Percentiles rank a stretch among this genome's conserved stretches.
Conservation (phyloP, 805 yeast species). For the Lipomyces orientalis region DNA sequence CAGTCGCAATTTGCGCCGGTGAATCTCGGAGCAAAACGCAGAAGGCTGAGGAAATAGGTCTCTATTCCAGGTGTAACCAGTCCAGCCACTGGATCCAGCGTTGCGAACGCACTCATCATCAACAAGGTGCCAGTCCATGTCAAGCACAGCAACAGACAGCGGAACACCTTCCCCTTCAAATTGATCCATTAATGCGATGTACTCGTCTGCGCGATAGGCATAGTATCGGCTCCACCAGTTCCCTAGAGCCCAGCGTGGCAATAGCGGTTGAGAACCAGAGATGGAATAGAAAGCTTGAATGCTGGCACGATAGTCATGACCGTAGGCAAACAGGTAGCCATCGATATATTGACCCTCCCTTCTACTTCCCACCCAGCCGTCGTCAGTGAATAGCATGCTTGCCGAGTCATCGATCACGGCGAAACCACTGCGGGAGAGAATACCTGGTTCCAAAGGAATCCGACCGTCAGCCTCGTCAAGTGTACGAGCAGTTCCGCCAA, state of each 20-base stretch:
- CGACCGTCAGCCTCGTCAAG: not conserved
- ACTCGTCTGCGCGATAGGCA: not conserved
- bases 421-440: not conserved
- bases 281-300: not conserved
- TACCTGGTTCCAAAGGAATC: not conserved
- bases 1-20: not conserved
- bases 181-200: not conserved
- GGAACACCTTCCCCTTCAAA: not conserved
- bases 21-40: not conserved
- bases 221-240: slow-evolving; percentile 4
- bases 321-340: not conserved
- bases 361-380: not conserved
- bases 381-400: not conserved
- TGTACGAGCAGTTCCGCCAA: not conserved
- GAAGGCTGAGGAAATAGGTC: not conserved
- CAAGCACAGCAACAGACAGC: not conserved
- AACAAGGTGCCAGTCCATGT: not conserved
- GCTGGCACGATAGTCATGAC: not conserved
- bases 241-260: not conserved
- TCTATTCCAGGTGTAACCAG: not conserved
- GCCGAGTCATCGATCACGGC: not conserved
- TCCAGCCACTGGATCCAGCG: not conserved
- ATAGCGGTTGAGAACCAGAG: not conserved
- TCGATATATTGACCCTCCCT: not conserved
- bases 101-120: not conserved